A percentile compares a stretch with the other conserved stretches of the same genome.
Evolutionary conservation across 1,139 yeast species (phyloP).

Genomic region (Geotrichum candidum): DNA sequence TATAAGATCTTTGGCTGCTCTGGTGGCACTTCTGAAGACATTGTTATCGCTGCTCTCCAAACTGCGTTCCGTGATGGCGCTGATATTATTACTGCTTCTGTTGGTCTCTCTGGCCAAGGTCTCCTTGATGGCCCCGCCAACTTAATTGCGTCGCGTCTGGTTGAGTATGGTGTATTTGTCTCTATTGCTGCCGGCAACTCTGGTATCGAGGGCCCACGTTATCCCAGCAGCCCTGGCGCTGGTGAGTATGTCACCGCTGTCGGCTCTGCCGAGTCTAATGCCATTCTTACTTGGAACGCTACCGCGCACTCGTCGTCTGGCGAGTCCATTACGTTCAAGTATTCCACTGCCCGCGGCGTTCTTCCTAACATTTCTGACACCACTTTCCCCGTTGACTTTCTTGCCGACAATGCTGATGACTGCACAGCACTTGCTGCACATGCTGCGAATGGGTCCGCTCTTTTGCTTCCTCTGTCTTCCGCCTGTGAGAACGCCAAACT

Average conservation of each 20-base stretch:
- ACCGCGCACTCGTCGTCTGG: constrained; percentile 10
- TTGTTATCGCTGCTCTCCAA: constrained; percentile 22
- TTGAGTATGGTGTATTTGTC: constrained; percentile 14
- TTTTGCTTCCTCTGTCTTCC: not conserved
- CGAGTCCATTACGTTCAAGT: constrained; percentile 1
- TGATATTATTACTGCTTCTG: constrained; percentile 22
- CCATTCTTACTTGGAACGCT: constrained; percentile 10
- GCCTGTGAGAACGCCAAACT: constrained; percentile 3
- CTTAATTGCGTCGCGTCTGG: constrained; percentile 7
- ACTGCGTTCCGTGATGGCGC: constrained; percentile 20
- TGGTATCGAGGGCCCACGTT: constrained; percentile 13
- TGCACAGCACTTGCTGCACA: not conserved
- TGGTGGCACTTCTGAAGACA: constrained; percentile 17
- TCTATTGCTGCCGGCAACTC: constrained; percentile 15
- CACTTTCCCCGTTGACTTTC: not conserved
- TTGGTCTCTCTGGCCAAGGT: constrained; percentile 11
- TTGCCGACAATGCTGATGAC: not conserved
- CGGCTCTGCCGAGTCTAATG: constrained; percentile 11
- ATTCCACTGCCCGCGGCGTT: constrained; percentile 10
- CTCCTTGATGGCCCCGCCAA: constrained; percentile 4
- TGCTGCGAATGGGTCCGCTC: not conserved
- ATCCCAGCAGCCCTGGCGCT: constrained; percentile 7
- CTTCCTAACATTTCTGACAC: not conserved
- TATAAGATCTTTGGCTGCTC: constrained; percentile 22
- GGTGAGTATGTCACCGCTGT: constrained; percentile 7